A percentile compares a stretch with the other conserved stretches of the same genome.
Conservation (phyloP, 1,284 basidiomycete species). For the Microbotryomycetes sp. region DNA sequence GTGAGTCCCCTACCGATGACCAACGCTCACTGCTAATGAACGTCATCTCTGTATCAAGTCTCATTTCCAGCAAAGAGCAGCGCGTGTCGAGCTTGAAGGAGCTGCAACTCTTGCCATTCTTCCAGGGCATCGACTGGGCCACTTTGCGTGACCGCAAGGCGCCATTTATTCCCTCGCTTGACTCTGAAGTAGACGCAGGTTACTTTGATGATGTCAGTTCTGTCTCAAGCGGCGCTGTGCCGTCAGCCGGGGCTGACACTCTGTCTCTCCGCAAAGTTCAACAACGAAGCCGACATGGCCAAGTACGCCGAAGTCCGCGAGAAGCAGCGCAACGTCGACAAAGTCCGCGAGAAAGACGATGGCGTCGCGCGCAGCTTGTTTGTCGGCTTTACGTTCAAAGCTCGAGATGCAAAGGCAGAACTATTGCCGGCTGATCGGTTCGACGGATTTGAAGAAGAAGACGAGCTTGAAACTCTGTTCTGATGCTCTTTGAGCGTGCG, state of each 20-base stretch:
- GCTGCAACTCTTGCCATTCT: slow-evolving; percentile 77
- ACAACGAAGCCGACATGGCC: slow-evolving; percentile 77
- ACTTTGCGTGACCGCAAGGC: slow-evolving; percentile 69
- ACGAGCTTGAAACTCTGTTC: too few species aligned
- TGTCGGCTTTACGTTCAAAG: slow-evolving; percentile 89
- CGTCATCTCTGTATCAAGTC: slow-evolving; percentile 59
- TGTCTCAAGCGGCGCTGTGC: slow-evolving; percentile 20
- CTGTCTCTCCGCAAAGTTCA: slow-evolving; percentile 13
- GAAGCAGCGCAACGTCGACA: slow-evolving; percentile 91
- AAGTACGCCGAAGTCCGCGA: slow-evolving; percentile 87
- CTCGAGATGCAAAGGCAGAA: neutral
- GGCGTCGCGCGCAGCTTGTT: slow-evolving; percentile 56
- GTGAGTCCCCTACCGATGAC: slow-evolving; percentile 59
- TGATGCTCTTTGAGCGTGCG: too few species aligned
- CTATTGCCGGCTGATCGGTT: too few species aligned
- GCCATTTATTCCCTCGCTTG: slow-evolving; percentile 91
- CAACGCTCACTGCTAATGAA: slow-evolving; percentile 69
- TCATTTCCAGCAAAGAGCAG: slow-evolving; percentile 66
- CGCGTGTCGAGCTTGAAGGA: slow-evolving; percentile 69
- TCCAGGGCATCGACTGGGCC: slow-evolving; percentile 65
- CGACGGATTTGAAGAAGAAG: too few species aligned
- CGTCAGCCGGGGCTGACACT: neutral
- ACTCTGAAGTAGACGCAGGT: slow-evolving; percentile 90
- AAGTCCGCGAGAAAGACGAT: slow-evolving; percentile 78
- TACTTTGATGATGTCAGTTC: slow-evolving; percentile 98